These are phyloP conservation scores for Yamadazyma spencermartinsiae DNA, from an alignment of 1,139 yeast species.

Conservation along the genomic window DNA sequence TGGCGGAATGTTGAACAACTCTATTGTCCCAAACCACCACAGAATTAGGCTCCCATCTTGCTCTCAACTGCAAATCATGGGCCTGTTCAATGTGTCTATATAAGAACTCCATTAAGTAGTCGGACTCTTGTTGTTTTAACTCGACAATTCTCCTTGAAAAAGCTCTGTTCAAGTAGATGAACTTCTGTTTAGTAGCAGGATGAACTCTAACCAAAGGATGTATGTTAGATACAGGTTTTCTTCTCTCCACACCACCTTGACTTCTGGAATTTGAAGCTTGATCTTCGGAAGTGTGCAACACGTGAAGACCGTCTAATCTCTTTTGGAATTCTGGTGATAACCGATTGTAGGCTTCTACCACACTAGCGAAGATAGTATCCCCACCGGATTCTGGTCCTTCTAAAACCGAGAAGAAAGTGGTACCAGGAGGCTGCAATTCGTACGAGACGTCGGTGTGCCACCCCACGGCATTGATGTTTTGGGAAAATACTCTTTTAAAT, in stretches of 20 bases:
- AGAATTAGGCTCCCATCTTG: slow-evolving; percentile 57
- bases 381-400: slow-evolving; percentile 67
- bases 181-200: slow-evolving; percentile 56
- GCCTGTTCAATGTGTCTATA: slow-evolving; percentile 47
- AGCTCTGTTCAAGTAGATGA: slow-evolving; percentile 52
- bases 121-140: slow-evolving; percentile 56
- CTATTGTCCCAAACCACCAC: slow-evolving; percentile 56
- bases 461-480: slow-evolving; percentile 29
- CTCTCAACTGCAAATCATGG: slow-evolving; percentile 57
- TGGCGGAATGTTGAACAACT: slow-evolving; percentile 44
- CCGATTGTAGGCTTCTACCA: slow-evolving; percentile 60
- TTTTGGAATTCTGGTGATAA: slow-evolving; percentile 58
- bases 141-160: slow-evolving; percentile 59
- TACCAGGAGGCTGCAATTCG: slow-evolving; percentile 64
- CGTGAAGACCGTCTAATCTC: slow-evolving; percentile 54
- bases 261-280: slow-evolving; percentile 54
- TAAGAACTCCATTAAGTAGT: slow-evolving; percentile 49
- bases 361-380: slow-evolving; percentile 62
- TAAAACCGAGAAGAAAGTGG: slow-evolving; percentile 55
- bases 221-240: slow-evolving; percentile 42
- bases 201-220: slow-evolving; percentile 61
- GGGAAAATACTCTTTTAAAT: slow-evolving; percentile 31
- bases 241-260: slow-evolving; percentile 44
- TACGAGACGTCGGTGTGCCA: slow-evolving; percentile 72
- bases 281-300: slow-evolving; percentile 63